phyloP scores from a whole-genome alignment of 139 green algal genomes.

The Nannochloris sp. region DNA sequence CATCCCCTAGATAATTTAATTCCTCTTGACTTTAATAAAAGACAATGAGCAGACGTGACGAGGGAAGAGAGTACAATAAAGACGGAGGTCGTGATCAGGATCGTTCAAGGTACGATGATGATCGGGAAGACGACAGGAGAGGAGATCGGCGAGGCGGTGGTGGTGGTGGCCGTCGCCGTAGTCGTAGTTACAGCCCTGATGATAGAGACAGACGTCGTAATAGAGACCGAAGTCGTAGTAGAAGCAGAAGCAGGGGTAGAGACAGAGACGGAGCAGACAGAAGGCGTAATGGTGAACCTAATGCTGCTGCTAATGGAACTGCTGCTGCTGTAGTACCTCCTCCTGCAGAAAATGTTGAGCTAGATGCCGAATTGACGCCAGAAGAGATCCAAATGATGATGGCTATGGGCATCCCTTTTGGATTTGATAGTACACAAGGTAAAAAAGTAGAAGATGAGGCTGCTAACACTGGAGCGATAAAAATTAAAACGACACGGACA shows the following conservation, averaged over 20 bases:
- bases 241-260: conserved; percentile 2
- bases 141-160: no score
- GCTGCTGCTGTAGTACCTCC: background rate
- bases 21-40: no score
- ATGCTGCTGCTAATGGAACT: background rate
- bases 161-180: no score
- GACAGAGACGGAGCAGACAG: background rate
- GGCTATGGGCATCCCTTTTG: conserved; percentile 80
- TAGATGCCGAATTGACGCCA: conserved; percentile 64
- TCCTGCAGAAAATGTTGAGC: conserved; percentile 16
- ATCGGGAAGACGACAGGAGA: no score
- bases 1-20: no score
- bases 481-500: conserved; percentile 58
- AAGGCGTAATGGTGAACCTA: background rate
- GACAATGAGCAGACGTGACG: no score
- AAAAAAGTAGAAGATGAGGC: conserved; percentile 68
- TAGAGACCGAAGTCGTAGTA: background rate
- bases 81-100: no score
- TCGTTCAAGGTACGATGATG: no score
- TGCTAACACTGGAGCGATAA: conserved; percentile 55
- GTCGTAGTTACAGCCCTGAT: no score
- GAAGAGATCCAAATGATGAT: conserved; percentile 84
- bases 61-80: no score
- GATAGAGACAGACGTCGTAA: background rate
- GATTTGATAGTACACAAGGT: conserved; percentile 73